phyloP scores from a whole-genome alignment of 2,329 filamentous ascomycete species.

The Monosporascus cannonballus region DNA sequence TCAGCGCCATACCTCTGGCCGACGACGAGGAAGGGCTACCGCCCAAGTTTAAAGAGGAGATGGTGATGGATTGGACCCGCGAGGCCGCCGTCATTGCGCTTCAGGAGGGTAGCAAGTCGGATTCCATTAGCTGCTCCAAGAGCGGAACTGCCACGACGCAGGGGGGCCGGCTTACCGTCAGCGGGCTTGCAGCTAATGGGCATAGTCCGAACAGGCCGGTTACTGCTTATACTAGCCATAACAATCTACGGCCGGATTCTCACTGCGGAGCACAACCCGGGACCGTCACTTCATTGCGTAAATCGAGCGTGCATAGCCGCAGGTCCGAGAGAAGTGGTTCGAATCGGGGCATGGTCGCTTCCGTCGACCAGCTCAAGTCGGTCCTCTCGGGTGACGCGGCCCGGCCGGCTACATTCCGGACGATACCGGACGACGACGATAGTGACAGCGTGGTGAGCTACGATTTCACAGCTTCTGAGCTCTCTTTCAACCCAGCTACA shows the following conservation, averaged over 20 bases:
- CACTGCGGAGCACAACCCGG: slow-evolving; percentile 27
- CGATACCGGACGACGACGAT: slow-evolving; percentile 36
- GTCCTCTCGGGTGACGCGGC: slow-evolving; percentile 48
- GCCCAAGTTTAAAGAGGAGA: slow-evolving; percentile 61
- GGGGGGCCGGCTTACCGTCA: slow-evolving; percentile 54
- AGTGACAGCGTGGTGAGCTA: slow-evolving; percentile 68
- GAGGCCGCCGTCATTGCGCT: slow-evolving; percentile 65
- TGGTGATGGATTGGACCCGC: slow-evolving; percentile 74
- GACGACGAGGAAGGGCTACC: slow-evolving; percentile 54
- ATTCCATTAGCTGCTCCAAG: slow-evolving; percentile 71
- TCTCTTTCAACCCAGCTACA: slow-evolving; percentile 49
- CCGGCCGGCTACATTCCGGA: slow-evolving; percentile 32
- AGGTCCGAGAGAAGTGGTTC: slow-evolving; percentile 37
- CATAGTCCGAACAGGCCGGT: slow-evolving; percentile 32
- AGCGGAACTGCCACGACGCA: slow-evolving; percentile 51
- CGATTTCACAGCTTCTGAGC: slow-evolving; percentile 60
- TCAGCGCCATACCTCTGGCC: slow-evolving; percentile 32
- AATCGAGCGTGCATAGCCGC: slow-evolving; percentile 48
- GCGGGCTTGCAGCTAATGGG: slow-evolving; percentile 36
- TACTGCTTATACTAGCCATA: slow-evolving; percentile 45
- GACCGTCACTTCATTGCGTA: slow-evolving; percentile 40
- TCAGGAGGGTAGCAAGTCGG: slow-evolving; percentile 63
- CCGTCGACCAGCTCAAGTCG: slow-evolving; percentile 59
- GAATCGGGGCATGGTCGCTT: slow-evolving; percentile 47
- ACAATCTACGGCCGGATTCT: slow-evolving; percentile 44